Evolutionary conservation across 176 grass and related monocot genomes (phyloP).

Genomic region (Leersia perrieri): DNA sequence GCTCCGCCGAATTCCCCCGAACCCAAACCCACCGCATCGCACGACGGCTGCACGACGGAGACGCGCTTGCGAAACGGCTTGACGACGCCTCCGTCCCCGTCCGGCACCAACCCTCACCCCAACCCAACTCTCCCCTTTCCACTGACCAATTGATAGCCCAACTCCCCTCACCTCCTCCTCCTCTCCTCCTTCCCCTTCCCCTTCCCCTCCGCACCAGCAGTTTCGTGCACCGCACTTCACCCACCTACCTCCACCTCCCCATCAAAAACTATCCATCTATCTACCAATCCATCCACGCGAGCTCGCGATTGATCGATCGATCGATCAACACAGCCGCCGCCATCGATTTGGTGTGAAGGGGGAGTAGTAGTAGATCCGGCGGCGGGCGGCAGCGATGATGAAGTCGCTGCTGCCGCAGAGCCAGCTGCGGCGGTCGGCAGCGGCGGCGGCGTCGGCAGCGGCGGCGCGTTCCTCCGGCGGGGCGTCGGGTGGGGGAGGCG

Average conservation of each 20-base stretch:
- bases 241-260: conserved; percentile 24
- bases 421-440: conserved; percentile 33
- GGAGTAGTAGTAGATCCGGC: conserved; percentile 27
- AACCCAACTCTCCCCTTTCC: conserved; percentile 12
- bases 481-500: background rate
- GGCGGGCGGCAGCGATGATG: conserved; percentile 48
- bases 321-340: too few relatives aligned
- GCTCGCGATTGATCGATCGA: conserved; percentile 14
- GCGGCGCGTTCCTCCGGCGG: background rate
- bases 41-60: background rate
- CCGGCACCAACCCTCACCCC: conserved; percentile 44
- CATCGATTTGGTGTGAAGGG: too few relatives aligned
- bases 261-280: background rate
- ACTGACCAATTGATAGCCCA: conserved; percentile 41
- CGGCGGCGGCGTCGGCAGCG: background rate
- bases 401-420: conserved; percentile 53
- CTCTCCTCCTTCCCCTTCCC: background rate
- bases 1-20: background rate
- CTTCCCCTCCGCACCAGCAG: conserved; percentile 23
- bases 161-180: background rate
- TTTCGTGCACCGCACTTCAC: conserved; percentile 62
- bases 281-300: background rate
- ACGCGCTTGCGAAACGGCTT: background rate
- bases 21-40: background rate
- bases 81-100: conserved; percentile 34